Percentiles rank a stretch among this genome's conserved stretches.
These are phyloP conservation scores for Austroboletus rostrupii DNA, from an alignment of 1,284 basidiomycete species.

Conservation along the genomic window DNA sequence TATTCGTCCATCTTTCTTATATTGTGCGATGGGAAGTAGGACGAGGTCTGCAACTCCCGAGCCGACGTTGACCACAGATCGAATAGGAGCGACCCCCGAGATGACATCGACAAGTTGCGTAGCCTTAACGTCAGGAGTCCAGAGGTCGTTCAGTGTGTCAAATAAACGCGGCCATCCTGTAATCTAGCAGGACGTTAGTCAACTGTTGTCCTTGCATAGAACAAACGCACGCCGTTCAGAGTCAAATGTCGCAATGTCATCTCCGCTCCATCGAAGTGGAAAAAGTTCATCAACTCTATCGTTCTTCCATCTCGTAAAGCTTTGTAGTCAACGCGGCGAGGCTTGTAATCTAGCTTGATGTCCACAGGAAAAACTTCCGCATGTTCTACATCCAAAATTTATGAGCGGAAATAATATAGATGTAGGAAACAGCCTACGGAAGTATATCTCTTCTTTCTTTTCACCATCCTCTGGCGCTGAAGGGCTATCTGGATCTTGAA, in stretches of 20 bases:
- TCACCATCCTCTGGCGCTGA: conserved; percentile 34
- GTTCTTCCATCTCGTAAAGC: conserved; percentile 90
- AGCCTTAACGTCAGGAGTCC: conserved; percentile 99
- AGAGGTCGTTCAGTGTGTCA: conserved; percentile 90
- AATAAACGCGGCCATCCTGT: conserved; percentile 87
- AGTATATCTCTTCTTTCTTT: conserved; percentile 58
- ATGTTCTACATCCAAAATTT: conserved; percentile 51
- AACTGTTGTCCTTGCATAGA: neutral
- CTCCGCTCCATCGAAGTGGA: conserved; percentile 98
- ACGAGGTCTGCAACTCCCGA: conserved; percentile 95
- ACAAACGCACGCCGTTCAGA: conserved; percentile 73
- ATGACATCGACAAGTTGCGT: conserved; percentile 97
- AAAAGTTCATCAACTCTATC: conserved; percentile 99
- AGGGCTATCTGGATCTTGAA: conserved; percentile 61
- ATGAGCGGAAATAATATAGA: conserved; percentile 1
- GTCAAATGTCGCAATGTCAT: conserved; percentile 96
- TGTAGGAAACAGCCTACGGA: conserved; percentile 50
- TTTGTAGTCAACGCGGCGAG: conserved; percentile 91
- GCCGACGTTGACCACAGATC: conserved; percentile 94
- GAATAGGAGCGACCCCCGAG: conserved; percentile 93
- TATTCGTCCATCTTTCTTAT: conserved; percentile 93
- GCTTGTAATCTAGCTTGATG: conserved; percentile 97
- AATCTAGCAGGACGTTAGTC: conserved; percentile 49
- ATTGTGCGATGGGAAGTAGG: conserved; percentile 93
- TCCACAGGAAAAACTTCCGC: conserved; percentile 88